Base-by-base conservation (phyloP, 176 grass and related monocot genomes). In the Raddia guianensis region DNA sequence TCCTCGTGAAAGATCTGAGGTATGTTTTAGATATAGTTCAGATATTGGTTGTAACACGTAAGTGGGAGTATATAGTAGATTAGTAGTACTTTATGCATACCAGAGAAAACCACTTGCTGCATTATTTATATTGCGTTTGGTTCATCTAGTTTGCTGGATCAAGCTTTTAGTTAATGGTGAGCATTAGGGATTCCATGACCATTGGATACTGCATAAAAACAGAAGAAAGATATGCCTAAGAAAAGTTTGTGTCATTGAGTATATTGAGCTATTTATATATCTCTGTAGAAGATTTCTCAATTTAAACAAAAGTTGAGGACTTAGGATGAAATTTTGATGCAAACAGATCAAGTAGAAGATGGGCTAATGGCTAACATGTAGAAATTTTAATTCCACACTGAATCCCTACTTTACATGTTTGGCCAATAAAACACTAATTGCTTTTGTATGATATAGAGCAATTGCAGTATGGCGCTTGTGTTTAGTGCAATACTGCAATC, bases 1-100 rank as follows among this genome's bases (percentile, higher is more conserved):
- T 66, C 84, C 86, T 76, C 87, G 86, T 74, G 96, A 99, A 86
- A 93, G 86, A 93, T 91, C 92, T 63, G 90, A 95, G 90, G 95
- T 94, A 94, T 78, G 73, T 54, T 86, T 52, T 57, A 16, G 9
- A 70, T 20, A 62, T 16, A 71, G 8, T 34, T 49, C 0, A 0
- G 21, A 13, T 27, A 15, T 50, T 48, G 43, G 64, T 6, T 58
- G 21, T 16, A 70, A 53, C 70, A 4, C 50, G 21, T 16, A 70
- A 53, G 35, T 66, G 7, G 60, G 13, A 51, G 3, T 32, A 66
- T 84, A 68, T 47, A 63, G 9, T 66, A 68, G 53, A 79, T 61
- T 47, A 63, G 9, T 66, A 68, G 53, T 40, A 12, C 7, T 53
- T 74, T 35, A 50, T 56, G 61, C 60, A 48, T 83, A 62, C 18